Evolutionary conservation across 352 stramenopile genomes (phyloP).

Genomic region (Chrysophaeum taylorii): DNA sequence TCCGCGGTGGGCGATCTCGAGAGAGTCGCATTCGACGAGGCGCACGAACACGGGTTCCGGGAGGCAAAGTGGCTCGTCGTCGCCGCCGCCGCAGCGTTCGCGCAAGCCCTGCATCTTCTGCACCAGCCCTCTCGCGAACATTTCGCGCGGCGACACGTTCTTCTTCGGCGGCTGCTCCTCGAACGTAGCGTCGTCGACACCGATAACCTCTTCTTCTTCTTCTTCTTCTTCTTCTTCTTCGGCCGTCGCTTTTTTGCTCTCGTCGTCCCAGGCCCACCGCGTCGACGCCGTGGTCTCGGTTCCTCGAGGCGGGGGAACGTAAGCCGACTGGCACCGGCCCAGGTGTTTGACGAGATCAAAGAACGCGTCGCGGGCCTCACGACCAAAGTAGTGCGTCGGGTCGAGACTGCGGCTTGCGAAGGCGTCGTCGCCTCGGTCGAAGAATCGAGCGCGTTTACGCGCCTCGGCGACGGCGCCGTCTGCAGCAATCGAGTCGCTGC

Average conservation of each 20-base stretch:
- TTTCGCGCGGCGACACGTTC: background rate
- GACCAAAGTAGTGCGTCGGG: constrained; percentile 3
- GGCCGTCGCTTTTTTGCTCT: background rate
- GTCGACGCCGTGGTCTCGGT: background rate
- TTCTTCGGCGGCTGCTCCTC: background rate
- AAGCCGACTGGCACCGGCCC: too few relatives aligned
- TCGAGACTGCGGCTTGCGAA: too few relatives aligned
- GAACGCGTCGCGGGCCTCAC: background rate
- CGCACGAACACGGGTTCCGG: background rate
- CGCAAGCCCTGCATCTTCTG: background rate
- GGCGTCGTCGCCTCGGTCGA: too few relatives aligned
- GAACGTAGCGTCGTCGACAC: too few relatives aligned
- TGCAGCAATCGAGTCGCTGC: too few relatives aligned
- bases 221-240: background rate
- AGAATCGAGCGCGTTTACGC: too few relatives aligned
- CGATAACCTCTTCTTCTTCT: background rate
- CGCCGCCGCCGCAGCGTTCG: background rate
- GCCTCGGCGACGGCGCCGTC: too few relatives aligned
- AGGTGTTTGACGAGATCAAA: background rate
- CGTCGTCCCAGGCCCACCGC: background rate
- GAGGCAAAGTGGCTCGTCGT: background rate
- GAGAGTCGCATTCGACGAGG: background rate
- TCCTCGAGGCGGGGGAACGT: too few relatives aligned
- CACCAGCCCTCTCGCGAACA: background rate
- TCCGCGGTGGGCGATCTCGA: background rate